Evolutionary conservation across 148 eudicot genomes (phyloP), one percentile per base, ranked within the genome.

Genomic region (Rhododendron simsii): DNA sequence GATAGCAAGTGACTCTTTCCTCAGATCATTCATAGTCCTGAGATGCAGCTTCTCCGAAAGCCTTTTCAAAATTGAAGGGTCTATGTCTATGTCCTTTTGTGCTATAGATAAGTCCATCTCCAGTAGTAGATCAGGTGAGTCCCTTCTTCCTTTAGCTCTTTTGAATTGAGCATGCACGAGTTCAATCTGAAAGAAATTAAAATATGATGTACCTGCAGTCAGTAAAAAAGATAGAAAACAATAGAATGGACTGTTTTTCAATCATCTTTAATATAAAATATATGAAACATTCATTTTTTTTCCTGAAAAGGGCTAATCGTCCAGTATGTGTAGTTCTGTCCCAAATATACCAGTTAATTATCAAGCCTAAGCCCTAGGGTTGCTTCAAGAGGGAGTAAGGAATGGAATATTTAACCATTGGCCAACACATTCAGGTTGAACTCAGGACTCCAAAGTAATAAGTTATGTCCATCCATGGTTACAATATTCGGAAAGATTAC

Each of bases 61-160:
- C 88, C 93, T 92, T 87, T 89, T 94, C 69, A 96, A 41, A 21
- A 95, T 67, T 85, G 85, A 89, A 80, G 92, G 90, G 83, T 95
- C 95, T 75, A 83, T 81, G 63, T 93, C 93, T 50, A 75, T 90
- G 84, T 84, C 87, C 86, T 88, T 92, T 88, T 97, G 99, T 78
- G 95, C 93, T 71, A 84, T 93, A 96, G 82, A 92, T 93, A 80
- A 97, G 98, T 87, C 93, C 94, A 82, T 90, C 92, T 98, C 95
- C 90, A 78, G 83, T 87, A 87, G 87, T 92, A 92, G 83, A 90
- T 96, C 98, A 44, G 94, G 90, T 33, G 92, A 85, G 73, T 96
- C 98, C 57, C 88, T 89, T 89, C 98, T 95, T 75, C 93, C 95
- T 90, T 94, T 96, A 90, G 98, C 99, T 92, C 99, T 94, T 94